A percentile compares a stretch with the other conserved stretches of the same genome.
phyloP scores from a whole-genome alignment of 2,329 filamentous ascomycete species.

The Biscogniauxia marginata region DNA sequence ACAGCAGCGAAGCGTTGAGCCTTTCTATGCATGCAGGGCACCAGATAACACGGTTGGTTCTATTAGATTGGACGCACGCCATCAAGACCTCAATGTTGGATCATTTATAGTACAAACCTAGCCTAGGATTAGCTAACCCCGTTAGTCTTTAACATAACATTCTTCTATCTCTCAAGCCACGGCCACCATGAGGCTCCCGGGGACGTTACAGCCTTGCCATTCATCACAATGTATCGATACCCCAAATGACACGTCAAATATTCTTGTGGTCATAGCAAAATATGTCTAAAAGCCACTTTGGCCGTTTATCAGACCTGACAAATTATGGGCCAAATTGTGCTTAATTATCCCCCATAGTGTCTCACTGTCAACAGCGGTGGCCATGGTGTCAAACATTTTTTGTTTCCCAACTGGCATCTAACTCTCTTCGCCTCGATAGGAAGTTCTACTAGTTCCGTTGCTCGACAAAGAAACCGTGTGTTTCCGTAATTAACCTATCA shows the following conservation, averaged over 20 bases:
- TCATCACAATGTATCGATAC: not conserved
- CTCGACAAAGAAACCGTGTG: not conserved
- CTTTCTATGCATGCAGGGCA: not conserved
- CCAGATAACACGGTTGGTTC: not conserved
- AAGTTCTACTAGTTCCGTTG: not conserved
- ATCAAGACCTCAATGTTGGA: not conserved
- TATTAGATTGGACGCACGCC: not conserved
- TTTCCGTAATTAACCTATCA: not conserved
- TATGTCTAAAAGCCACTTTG: not conserved
- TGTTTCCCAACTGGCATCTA: not conserved
- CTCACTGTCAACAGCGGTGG: not conserved
- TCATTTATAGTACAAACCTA: not conserved
- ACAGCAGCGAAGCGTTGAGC: not conserved
- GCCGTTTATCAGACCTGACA: not conserved
- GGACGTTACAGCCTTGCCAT: not conserved
- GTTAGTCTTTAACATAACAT: not conserved
- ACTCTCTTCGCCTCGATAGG: not conserved
- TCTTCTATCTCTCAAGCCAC: not conserved
- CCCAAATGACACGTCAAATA: not conserved
- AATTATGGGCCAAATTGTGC: not conserved
- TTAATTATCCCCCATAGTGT: not conserved
- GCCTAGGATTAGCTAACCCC: not conserved
- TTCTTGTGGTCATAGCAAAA: not conserved
- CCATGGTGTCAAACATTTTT: not conserved
- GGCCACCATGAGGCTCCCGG: not conserved